Evolutionary conservation across 345 rosid species (phyloP).

Genomic region (Garcia nutans): DNA sequence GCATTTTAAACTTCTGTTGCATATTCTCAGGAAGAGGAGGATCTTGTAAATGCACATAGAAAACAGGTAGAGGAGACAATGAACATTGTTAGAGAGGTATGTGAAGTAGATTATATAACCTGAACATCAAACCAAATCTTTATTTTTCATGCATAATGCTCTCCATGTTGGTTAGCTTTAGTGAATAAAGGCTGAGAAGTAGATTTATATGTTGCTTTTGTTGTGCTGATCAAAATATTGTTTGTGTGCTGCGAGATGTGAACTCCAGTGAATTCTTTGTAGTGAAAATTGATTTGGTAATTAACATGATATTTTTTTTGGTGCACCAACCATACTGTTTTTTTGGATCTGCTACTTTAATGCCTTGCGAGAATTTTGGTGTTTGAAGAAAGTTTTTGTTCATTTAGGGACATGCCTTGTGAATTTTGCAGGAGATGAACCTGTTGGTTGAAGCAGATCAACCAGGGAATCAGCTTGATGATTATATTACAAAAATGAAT

Average conservation of each 20-base stretch:
- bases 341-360: background rate
- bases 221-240: background rate
- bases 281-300: background rate
- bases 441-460: conserved; percentile 89
- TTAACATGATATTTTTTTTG: background rate
- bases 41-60: conserved; percentile 92
- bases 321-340: background rate
- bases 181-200: background rate
- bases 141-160: background rate
- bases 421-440: conserved; percentile 75
- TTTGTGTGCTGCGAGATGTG: background rate
- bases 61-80: conserved; percentile 94
- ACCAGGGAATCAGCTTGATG: conserved; percentile 92
- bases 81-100: conserved; percentile 94
- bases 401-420: background rate
- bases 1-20: conserved; percentile 8
- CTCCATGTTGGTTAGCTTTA: background rate
- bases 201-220: background rate
- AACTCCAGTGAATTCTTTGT: background rate
- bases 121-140: background rate
- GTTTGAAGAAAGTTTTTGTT: background rate
- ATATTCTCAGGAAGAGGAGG: conserved; percentile 83
- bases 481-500: conserved; percentile 66
- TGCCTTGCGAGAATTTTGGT: background rate
- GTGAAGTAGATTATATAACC: background rate